These are phyloP conservation scores for Ichthyophthirius multifiliis DNA, from an alignment of 169 alveolate species.

Conservation along the genomic window DNA sequence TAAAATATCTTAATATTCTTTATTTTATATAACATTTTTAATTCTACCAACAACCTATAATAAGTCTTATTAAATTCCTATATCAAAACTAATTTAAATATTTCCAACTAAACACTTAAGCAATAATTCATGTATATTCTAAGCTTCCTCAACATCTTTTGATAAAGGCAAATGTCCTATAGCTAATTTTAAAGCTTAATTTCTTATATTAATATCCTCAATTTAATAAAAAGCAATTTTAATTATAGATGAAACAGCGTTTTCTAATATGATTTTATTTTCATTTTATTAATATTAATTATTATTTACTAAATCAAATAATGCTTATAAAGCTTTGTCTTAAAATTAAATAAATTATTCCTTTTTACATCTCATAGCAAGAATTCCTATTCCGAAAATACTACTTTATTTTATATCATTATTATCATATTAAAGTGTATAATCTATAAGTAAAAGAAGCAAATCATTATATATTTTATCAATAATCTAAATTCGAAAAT, in stretches of 20 bases:
- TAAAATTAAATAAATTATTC: neutral
- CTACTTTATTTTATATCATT: neutral
- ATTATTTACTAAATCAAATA: neutral
- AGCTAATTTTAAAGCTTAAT: neutral
- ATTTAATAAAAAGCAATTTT: neutral
- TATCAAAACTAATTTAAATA: too few relatives aligned
- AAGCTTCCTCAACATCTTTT: neutral
- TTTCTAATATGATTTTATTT: neutral
- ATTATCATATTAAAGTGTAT: neutral
- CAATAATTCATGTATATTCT: neutral
- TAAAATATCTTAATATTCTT: too few relatives aligned
- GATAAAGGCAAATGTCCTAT: neutral
- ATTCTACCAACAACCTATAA: too few relatives aligned
- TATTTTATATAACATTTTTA: too few relatives aligned
- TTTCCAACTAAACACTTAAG: too few relatives aligned
- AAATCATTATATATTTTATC: neutral
- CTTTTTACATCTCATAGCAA: neutral
- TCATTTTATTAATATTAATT: too few relatives aligned
- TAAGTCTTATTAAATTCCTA: too few relatives aligned
- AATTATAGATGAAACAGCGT: neutral
- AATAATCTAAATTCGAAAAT: too few relatives aligned
- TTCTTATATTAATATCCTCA: neutral
- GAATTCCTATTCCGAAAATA: neutral
- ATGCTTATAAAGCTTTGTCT: neutral
- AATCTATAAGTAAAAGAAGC: neutral